Conservation (phyloP, 768 basidiomycete species). For the Suillus ampliporus region DNA sequence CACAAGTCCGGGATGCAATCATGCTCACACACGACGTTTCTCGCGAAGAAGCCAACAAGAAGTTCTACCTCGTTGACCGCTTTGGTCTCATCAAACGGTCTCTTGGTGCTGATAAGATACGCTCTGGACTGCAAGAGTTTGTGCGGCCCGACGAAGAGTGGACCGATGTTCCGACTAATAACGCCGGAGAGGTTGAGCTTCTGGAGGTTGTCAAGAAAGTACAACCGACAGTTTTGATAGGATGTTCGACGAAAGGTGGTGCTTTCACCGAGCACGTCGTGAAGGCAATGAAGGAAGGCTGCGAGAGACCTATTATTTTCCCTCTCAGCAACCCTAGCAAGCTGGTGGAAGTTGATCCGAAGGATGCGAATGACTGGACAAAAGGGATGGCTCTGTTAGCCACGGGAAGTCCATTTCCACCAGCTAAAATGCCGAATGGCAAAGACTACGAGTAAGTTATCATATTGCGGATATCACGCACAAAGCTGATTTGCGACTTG, state of each 20-base stretch:
- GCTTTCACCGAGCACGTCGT: constrained; percentile 81
- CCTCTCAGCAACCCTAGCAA: constrained; percentile 84
- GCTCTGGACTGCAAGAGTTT: constrained; percentile 57
- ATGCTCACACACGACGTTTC: constrained; percentile 57
- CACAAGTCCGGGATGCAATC: constrained; percentile 80
- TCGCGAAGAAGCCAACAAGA: constrained; percentile 59
- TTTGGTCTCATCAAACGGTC: constrained; percentile 64
- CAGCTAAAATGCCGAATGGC: constrained; percentile 67
- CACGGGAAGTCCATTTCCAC: constrained; percentile 85
- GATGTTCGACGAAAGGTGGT: constrained; percentile 78
- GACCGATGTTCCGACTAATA: constrained; percentile 44
- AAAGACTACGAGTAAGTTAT: constrained; percentile 67
- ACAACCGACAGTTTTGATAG: constrained; percentile 84
- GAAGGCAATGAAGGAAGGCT: constrained; percentile 67
- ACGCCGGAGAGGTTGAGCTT: constrained; percentile 53
- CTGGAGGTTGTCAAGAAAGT: constrained; percentile 73
- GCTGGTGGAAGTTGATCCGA: constrained; percentile 76
- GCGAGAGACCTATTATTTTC: constrained; percentile 81
- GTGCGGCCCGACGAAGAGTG: constrained; percentile 63
- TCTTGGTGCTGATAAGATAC: constrained; percentile 49
- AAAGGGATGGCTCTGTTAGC: constrained; percentile 79
- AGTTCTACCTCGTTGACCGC: constrained; percentile 78
- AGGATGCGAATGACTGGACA: constrained; percentile 79
- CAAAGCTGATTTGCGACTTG: constrained; percentile 11
- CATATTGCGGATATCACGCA: background rate